Conservation (phyloP, 257 asterid genomes). For the Solanum appendiculatum region DNA sequence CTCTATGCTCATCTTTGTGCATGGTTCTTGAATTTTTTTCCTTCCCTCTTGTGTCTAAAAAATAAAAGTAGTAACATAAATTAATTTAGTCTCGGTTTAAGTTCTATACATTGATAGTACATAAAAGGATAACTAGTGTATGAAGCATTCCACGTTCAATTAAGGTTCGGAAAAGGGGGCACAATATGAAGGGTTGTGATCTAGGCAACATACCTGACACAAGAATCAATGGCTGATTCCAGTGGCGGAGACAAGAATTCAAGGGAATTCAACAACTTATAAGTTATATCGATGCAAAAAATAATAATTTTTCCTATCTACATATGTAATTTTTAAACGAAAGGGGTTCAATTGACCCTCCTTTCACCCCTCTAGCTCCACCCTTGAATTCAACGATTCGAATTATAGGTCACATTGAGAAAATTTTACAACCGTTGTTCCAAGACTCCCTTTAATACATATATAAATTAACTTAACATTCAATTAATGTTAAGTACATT, state of each 20-base stretch:
- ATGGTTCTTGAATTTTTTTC: constrained; percentile 14
- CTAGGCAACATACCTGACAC: background rate
- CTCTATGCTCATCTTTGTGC: constrained; percentile 41
- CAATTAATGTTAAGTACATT: background rate
- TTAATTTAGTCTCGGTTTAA: too few species aligned
- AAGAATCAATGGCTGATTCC: background rate
- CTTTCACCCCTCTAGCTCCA: background rate
- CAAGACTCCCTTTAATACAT: background rate
- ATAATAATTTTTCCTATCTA: background rate
- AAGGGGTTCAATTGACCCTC: background rate
- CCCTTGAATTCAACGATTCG: background rate
- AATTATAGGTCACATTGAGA: background rate
- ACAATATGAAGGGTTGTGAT: background rate
- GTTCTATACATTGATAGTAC: background rate
- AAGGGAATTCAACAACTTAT: background rate
- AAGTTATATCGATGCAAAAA: background rate
- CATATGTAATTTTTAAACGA: background rate
- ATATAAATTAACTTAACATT: background rate
- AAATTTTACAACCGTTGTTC: background rate
- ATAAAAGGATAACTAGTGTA: background rate
- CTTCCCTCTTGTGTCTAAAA: constrained; percentile 39
- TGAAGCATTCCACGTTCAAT: background rate
- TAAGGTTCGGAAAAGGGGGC: background rate
- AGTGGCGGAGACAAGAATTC: background rate
- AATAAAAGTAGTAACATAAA: background rate